phyloP scores from a whole-genome alignment of 2,329 filamentous ascomycete genomes.

The Nothopassalora personata region DNA sequence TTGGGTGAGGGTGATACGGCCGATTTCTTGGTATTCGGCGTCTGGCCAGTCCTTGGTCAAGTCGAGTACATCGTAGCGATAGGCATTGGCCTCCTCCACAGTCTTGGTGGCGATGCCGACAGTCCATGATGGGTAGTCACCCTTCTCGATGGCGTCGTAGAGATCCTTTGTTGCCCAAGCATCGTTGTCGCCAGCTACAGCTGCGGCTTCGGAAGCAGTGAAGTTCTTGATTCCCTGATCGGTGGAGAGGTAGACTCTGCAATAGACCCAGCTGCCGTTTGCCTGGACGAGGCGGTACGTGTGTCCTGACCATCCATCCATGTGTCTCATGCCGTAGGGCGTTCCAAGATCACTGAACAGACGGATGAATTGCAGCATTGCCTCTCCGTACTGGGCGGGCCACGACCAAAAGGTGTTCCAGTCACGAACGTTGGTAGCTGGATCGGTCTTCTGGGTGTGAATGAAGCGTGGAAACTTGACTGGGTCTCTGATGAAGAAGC shows the following conservation, averaged over 20 bases:
- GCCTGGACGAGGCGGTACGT: constrained; percentile 38
- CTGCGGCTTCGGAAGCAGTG: constrained; percentile 41
- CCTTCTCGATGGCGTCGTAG: constrained; percentile 41
- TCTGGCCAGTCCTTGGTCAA: constrained; percentile 52
- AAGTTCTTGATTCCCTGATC: constrained; percentile 49
- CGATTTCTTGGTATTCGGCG: constrained; percentile 43
- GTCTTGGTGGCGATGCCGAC: constrained; percentile 45
- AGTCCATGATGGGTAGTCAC: constrained; percentile 41
- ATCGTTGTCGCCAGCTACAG: constrained; percentile 45
- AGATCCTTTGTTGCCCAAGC: constrained; percentile 48
- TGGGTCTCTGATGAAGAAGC: constrained; percentile 43
- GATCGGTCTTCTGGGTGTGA: constrained; percentile 35
- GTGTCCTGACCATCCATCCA: constrained; percentile 18
- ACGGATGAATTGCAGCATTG: constrained; percentile 47
- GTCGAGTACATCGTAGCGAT: constrained; percentile 52
- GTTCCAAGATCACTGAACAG: constrained; percentile 49
- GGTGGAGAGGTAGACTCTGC: constrained; percentile 16
- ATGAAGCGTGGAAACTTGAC: constrained; percentile 41
- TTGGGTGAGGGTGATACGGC: constrained; percentile 49
- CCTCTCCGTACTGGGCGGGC: constrained; percentile 44
- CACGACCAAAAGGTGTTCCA: constrained; percentile 40
- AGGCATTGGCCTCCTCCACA: constrained; percentile 42
- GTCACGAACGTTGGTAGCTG: constrained; percentile 33
- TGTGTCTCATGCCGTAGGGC: constrained; percentile 38
- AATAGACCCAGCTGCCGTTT: constrained; percentile 46